Percentiles rank a stretch among this genome's conserved stretches.
phyloP scores from a whole-genome alignment of 176 grass and related monocot genomes.

The Oryza meridionalis region DNA sequence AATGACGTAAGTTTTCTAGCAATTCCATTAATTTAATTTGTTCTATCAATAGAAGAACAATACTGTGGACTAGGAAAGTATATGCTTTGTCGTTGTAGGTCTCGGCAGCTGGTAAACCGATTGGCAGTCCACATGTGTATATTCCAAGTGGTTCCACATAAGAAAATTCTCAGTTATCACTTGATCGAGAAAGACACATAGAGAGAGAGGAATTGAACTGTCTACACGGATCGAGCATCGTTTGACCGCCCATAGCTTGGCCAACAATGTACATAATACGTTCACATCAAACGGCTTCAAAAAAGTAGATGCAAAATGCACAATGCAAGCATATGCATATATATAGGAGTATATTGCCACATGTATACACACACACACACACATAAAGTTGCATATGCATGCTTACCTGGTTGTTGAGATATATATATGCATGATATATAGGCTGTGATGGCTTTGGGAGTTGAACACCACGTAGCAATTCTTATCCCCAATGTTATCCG shows the following conservation, averaged over 20 bases:
- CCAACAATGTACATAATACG: background rate
- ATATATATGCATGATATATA: background rate
- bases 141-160: background rate
- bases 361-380: background rate
- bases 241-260: slow-evolving; percentile 10
- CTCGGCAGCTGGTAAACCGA: background rate
- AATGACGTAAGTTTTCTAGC: too few relatives aligned
- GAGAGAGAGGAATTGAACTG: background rate
- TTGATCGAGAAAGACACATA: background rate
- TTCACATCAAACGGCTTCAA: background rate
- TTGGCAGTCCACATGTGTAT: background rate
- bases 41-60: background rate
- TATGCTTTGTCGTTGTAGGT: background rate
- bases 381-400: slow-evolving; percentile 30
- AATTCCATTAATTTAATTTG: background rate
- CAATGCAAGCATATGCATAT: slow-evolving; percentile 6
- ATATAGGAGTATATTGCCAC: background rate
- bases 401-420: slow-evolving; percentile 13
- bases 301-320: slow-evolving; percentile 32
- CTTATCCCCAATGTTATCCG: slow-evolving; percentile 55
- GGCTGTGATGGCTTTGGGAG: slow-evolving; percentile 5
- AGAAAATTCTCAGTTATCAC: background rate
- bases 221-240: background rate
- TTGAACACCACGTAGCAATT: slow-evolving; percentile 41
- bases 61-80: background rate